Evolutionary conservation across 441 rosid genomes (phyloP), one percentile per base, ranked within the genome.

Genomic region (Populus tomentosa): DNA sequence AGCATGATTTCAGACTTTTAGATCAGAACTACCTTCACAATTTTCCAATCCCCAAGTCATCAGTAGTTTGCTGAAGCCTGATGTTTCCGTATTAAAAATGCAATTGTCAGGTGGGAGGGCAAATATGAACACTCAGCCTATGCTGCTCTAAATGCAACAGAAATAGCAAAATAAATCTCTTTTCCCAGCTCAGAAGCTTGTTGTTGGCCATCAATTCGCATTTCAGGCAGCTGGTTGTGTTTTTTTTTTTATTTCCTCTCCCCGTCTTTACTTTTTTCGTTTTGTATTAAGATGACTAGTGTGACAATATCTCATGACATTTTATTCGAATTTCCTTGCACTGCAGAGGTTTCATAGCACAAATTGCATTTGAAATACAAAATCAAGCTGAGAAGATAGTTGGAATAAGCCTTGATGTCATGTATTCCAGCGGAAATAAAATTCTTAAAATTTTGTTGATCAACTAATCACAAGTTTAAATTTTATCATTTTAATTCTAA

Each of bases 31-130:
- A 6, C 20, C n/a, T 28, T 24, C 63, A 38, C 76, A 50, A 8
- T 26, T 50, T 5, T 21, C 28, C 40, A 21, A 16, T 50, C 32
- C 4, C 7, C 26, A 10, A 13, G 23, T 9, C 16, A 24, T 42
- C 3, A n/a, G n/a, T n/a, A 6, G 21, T 73, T 20, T 66, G 68
- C 1, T 13, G 20, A 7, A 67, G 16, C 8, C 21, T n/a, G 24
- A 24, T 35, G 13, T 14, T 30, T n/a, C 11, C 8, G 8, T 20
- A 5, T 38, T 8, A 5, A 16, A 30, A 7, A 16, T 3, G 8
- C 59, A 73, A 64, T 40, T 76, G 72, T 21, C 84, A 93, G 98
- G 92, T 95, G 98, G 98, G 83, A 79, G 20, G 92, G 98, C 24
- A 95, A 93, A 76, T 95, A 83, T 65, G 96, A 90, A 82, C 78